phyloP scores from a whole-genome alignment of 106 monocot genomes.

The Dactylorhiza incarnata region DNA sequence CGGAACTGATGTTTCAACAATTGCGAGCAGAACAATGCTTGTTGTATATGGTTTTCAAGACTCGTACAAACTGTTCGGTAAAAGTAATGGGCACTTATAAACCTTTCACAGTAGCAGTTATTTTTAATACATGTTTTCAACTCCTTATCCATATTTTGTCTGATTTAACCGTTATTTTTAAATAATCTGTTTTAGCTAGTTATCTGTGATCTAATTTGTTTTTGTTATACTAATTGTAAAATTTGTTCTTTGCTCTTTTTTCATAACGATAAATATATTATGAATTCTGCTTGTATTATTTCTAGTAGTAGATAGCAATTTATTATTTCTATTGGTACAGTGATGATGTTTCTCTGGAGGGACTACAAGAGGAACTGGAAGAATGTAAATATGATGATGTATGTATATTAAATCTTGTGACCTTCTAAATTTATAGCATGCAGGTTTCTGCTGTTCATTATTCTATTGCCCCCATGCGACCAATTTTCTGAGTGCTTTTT shows the following conservation, averaged over 20 bases:
- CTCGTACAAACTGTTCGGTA: no score
- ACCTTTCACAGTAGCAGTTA: no score
- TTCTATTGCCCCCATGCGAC: not conserved
- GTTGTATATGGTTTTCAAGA: no score
- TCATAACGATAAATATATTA: not conserved
- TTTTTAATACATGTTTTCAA: no score
- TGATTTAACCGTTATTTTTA: not conserved
- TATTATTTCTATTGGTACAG: slow-evolving; percentile 17
- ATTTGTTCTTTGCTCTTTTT: not conserved
- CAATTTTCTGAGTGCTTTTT: not conserved
- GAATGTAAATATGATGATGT: slow-evolving; percentile 73
- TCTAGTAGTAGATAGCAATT: not conserved
- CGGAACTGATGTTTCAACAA: no score
- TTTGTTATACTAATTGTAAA: not conserved
- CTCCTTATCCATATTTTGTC: no score
- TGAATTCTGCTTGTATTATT: not conserved
- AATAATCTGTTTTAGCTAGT: not conserved
- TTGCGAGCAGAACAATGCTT: no score
- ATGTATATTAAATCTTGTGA: slow-evolving; percentile 10
- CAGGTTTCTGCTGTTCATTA: not conserved
- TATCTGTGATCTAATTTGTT: not conserved
- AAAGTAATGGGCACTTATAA: no score
- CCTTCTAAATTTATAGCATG: no score
- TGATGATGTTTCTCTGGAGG: slow-evolving; percentile 73
- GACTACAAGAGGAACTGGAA: slow-evolving; percentile 68